Percentiles rank a stretch among this genome's conserved stretches.
phyloP scores from a whole-genome alignment of 2,329 filamentous ascomycete species.

The Lecanosticta acicola region DNA sequence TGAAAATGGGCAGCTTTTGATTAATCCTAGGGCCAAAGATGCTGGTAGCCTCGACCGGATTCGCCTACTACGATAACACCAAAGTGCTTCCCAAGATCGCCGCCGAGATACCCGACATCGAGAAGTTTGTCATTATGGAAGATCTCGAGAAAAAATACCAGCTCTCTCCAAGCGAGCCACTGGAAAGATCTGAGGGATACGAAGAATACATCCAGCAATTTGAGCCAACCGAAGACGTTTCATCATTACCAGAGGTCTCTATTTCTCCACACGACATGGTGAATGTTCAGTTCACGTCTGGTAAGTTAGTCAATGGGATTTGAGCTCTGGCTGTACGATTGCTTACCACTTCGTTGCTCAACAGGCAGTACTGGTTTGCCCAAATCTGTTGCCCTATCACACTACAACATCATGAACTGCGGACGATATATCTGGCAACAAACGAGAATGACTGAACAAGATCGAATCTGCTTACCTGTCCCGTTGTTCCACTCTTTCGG shows the following conservation, averaged over 20 bases:
- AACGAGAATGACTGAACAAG: slow-evolving; percentile 40
- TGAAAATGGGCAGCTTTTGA: slow-evolving; percentile 1
- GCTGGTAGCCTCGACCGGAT: slow-evolving; percentile 60
- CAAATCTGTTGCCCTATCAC: slow-evolving; percentile 63
- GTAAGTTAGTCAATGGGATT: slow-evolving; percentile 36
- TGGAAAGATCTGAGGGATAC: slow-evolving; percentile 19
- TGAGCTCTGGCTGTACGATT: neutral
- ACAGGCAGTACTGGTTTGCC: slow-evolving; percentile 57
- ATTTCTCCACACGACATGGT: slow-evolving; percentile 29
- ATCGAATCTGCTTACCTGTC: slow-evolving; percentile 73
- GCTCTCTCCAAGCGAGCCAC: slow-evolving; percentile 6
- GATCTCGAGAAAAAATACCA: slow-evolving; percentile 25
- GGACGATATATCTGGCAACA: slow-evolving; percentile 27
- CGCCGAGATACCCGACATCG: slow-evolving; percentile 36
- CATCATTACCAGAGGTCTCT: slow-evolving; percentile 17
- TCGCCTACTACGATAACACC: slow-evolving; percentile 56
- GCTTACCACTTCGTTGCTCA: neutral
- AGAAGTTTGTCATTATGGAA: slow-evolving; percentile 51
- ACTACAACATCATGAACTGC: slow-evolving; percentile 29
- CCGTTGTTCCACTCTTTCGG: slow-evolving; percentile 85
- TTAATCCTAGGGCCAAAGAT: slow-evolving; percentile 55
- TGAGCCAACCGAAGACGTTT: slow-evolving; percentile 9
- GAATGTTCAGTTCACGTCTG: slow-evolving; percentile 56
- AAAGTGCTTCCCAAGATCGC: slow-evolving; percentile 49
- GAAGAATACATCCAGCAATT: slow-evolving; percentile 24